Base-by-base conservation (phyloP, 805 yeast genomes). In the Starmerella tilneyi region DNA sequence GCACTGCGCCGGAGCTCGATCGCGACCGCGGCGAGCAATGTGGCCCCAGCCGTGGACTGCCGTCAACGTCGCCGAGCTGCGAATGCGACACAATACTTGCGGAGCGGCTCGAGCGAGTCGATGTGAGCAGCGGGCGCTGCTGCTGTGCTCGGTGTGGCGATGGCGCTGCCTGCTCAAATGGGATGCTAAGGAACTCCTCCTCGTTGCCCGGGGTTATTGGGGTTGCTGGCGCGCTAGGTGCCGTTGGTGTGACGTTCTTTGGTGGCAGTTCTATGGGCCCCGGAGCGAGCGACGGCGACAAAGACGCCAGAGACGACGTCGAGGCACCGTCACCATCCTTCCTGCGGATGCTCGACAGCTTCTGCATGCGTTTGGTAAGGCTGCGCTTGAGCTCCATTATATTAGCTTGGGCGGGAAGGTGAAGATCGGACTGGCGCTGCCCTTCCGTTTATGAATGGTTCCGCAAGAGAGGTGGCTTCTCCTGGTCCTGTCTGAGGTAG, bases 301-400 rank as follows among this genome's bases (percentile, higher is more conserved):
- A 8, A 15, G 38, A 34, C 8, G 28, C 23, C 9, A 34, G 17
- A 11, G 38, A 22, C 9, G 38, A 22, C 7, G 40, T 15, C 40
- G 40, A 22, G 5, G 16, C 7, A 8, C 15, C 23, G 16, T 36
- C 40, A 16, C 40, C 30, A 12, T 36, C 40, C 15, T 24, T 36
- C 15, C 31, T 37, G n/a, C 46, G 39, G 8, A 21, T 30, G 11
- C 48, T 15, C 26, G 41, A 38, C 26, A 26, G 26, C 17, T 17
- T 9, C 33, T 28, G 48, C 44, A 47, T 41, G 6, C 50, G 38
- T 20, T 43, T 45, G 12, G 54, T 42, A 11, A 50, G 26, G 4
- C 33, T 33, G 22, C 54, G 47, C 35, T 50, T 50, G 16, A 50
- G 24, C 32, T 50, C 54, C 51, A 50, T 47, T 20, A 13, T 17